Percentiles rank a stretch among this genome's conserved stretches.
These are phyloP conservation scores for Aureobasidium sp. DNA, from an alignment of 2,329 filamentous ascomycete species.

Conservation along the genomic window DNA sequence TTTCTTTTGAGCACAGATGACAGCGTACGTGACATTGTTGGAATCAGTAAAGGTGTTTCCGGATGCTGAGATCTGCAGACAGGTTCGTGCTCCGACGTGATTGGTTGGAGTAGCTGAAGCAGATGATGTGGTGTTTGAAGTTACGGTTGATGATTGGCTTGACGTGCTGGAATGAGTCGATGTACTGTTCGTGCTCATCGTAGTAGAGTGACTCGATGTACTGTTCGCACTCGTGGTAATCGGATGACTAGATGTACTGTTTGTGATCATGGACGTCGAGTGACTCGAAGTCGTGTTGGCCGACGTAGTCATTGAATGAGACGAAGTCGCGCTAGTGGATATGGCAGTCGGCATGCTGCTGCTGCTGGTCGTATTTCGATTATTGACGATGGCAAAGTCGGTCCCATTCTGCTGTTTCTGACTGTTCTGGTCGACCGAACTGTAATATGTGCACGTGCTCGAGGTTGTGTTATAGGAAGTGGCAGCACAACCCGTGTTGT, in stretches of 20 bases:
- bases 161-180: not conserved
- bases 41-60: constrained; percentile 6
- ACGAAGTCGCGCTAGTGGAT: not conserved
- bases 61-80: not conserved
- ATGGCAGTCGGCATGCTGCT: not conserved
- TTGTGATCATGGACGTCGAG: not conserved
- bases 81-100: constrained; percentile 3
- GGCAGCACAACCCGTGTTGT: not conserved
- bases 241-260: not conserved
- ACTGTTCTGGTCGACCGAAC: not conserved
- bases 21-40: constrained; percentile 10
- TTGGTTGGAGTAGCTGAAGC: constrained; percentile 2
- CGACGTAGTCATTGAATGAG: not conserved
- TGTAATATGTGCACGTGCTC: not conserved
- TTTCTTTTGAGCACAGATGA: constrained; percentile 1
- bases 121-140: constrained; percentile 3
- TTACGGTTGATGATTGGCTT: not conserved
- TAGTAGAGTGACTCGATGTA: not conserved
- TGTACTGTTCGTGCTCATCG: not conserved
- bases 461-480: not conserved
- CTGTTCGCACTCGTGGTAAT: not conserved
- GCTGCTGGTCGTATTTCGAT: not conserved
- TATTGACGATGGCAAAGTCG: not conserved
- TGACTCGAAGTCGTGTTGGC: not conserved
- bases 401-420: not conserved